Base-by-base conservation (phyloP, 306 rosid species). In the Corylus americana region DNA sequence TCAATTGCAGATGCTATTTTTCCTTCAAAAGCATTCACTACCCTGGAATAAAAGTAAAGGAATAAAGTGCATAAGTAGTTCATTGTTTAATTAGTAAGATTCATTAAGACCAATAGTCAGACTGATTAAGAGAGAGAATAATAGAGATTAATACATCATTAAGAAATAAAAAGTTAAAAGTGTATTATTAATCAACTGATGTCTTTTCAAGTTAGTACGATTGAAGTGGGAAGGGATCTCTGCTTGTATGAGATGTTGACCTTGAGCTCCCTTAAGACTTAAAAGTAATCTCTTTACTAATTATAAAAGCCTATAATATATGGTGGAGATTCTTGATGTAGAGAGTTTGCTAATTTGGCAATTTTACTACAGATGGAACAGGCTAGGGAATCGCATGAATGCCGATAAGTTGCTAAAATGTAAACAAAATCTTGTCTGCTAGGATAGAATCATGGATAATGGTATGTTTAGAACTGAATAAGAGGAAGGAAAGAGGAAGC, bases 1-100 rank as follows among this genome's bases (percentile, higher is more conserved):
- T 94, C 97, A 71, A 94, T 83, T 39, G 88, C 85, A 79, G 93
- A 88, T 83, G 77, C 84, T 86, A 94, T 90, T 79, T 80, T 66
- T 27, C 79, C 87, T 85, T 75, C 79, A 78, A 92, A 92, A 50
- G 82, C 85, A 80, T 92, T 87, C 57, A 92, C 82, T 66, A 92
- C 64, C 87, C 98, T 94, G 88, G 78, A 74, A 85, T 44, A 80
- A 73, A 74, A 68, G 79, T 54, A 76, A 54, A 53, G 31, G 70
- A 76, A 70, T 51, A 57, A 82, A 66, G 12, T 73, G 37, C 73
- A 80, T 42, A 67, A 64, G 35, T 35, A 37, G 70, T 64, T 64
- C 9, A 17, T 73, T 62, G 71, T 50, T 76, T 77, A 61, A 31
- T 17, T 39, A 20, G 61, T 14, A 76, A 44, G 29, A 81, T 35